phyloP scores from a whole-genome alignment of 1,284 basidiomycete species.

The Ceratorhiza oryzae-sativae region DNA sequence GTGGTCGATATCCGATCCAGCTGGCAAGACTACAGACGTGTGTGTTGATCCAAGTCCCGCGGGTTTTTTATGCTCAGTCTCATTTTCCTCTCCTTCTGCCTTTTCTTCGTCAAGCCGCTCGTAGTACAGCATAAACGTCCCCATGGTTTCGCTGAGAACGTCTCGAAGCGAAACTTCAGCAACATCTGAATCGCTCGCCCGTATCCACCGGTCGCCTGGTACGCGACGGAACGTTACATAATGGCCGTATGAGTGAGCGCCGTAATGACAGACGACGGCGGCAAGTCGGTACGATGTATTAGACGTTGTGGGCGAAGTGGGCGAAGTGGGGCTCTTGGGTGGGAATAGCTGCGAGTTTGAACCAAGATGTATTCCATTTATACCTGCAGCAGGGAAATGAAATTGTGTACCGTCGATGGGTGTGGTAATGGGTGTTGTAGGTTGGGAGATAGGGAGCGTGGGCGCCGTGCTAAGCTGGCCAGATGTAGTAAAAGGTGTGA shows the following conservation, averaged over 20 bases:
- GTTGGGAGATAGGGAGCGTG: constrained; percentile 65
- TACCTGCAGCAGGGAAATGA: constrained; percentile 49
- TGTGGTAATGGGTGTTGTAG: constrained; percentile 16
- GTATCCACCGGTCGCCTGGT: constrained; percentile 68
- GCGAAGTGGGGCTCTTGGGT: constrained; percentile 51
- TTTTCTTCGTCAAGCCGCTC: constrained; percentile 63
- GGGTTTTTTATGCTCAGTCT: not conserved
- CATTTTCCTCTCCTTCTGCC: not conserved
- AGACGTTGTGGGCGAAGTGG: constrained; percentile 59
- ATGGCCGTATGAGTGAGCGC: constrained; percentile 88
- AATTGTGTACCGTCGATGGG: constrained; percentile 51
- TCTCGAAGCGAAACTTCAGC: constrained; percentile 77
- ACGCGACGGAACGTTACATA: constrained; percentile 89
- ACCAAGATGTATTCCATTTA: constrained; percentile 13
- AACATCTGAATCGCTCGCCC: constrained; percentile 85
- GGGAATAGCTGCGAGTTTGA: constrained; percentile 49
- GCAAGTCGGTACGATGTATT: constrained; percentile 75
- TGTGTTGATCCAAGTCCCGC: constrained; percentile 24
- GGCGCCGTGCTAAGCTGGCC: constrained; percentile 74
- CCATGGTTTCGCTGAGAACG: constrained; percentile 73
- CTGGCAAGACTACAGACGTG: constrained; percentile 15
- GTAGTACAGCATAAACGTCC: constrained; percentile 91
- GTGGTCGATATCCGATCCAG: constrained; percentile 11
- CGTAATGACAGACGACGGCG: constrained; percentile 88
- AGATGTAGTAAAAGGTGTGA: constrained; percentile 82